Base-by-base conservation (phyloP, 192 early-diverging fungal species). In the Umbelopsis sp. region DNA sequence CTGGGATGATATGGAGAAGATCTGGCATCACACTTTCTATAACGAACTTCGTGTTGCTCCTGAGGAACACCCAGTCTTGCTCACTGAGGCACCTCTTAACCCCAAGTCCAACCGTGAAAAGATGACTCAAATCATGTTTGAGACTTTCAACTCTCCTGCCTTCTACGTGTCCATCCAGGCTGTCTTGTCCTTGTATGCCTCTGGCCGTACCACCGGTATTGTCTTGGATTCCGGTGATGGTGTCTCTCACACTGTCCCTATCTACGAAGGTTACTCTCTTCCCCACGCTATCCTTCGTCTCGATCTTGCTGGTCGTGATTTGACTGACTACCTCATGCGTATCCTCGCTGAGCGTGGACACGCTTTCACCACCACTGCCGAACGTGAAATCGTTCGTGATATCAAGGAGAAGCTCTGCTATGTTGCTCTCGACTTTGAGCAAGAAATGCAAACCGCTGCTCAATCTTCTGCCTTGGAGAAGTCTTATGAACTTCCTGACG, bases 371-470 rank as follows among this genome's bases (percentile, higher is more conserved):
- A 97, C 94, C 85, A 91, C 95, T 25, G 93, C 96, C 73, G 96
- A 97, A 85, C 90, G 92, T 81, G 96, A 97, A 92, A 96, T 97
- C 74, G 96, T 97, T 74, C 95, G 96, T 83, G 95, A 98, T 78
- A 97, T 99, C 87, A 99, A 99, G 91, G 97, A 98, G 85, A 98
- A 97, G 91, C 91, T 97, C 74, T 94, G 95, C 87, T 98, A 98
- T 81, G 96, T 97, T 76, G 96, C 96, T 67, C 87, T 97, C 48
- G 96, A 99, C 87, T 97, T 93, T 84, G 96, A 97, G 75, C 92
- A 96, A 87, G 98, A 99, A 84, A 92, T 97, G 90, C 89, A 95
- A 81, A 98, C 96, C 70, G 94, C 95, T 58, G 89, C 88, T 75
- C 90, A 89, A 67, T 96, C 95, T 30, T 94, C 94, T 61, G 88